These are phyloP conservation scores for Fraxinus quadrangulata DNA, from an alignment of 257 asterid species.

Conservation along the genomic window DNA sequence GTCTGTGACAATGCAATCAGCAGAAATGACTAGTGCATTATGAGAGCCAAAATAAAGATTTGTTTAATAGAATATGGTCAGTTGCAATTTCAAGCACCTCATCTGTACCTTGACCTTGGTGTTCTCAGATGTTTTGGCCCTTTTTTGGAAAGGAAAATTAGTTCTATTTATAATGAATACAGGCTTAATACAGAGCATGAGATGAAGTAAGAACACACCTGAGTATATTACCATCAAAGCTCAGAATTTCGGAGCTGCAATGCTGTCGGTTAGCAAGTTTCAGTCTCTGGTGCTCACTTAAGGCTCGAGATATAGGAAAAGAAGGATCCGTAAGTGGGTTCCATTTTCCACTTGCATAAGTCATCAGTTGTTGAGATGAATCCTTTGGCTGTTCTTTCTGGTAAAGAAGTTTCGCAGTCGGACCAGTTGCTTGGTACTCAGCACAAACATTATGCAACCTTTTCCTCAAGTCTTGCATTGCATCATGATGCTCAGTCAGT, in stretches of 20 bases:
- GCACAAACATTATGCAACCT: slow-evolving; percentile 77
- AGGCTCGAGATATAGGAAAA: slow-evolving; percentile 46
- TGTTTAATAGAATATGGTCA: not conserved
- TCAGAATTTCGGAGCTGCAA: slow-evolving; percentile 77
- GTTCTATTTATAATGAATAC: slow-evolving; percentile 13
- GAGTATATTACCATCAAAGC: slow-evolving; percentile 90
- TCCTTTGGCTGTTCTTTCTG: slow-evolving; percentile 82
- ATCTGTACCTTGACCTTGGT: not conserved
- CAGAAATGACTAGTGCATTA: not conserved
- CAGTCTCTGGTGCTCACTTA: slow-evolving; percentile 78
- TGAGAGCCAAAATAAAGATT: not conserved
- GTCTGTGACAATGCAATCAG: not conserved
- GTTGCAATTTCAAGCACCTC: not conserved
- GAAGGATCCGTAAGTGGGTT: slow-evolving; percentile 73
- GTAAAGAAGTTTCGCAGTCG: slow-evolving; percentile 82
- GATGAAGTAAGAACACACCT: slow-evolving; percentile 54
- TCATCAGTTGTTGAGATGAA: slow-evolving; percentile 64
- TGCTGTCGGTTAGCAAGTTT: slow-evolving; percentile 92
- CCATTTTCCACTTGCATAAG: slow-evolving; percentile 99
- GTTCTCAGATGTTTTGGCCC: not conserved
- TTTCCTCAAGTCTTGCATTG: slow-evolving; percentile 84
- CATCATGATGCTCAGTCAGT: slow-evolving; percentile 73
- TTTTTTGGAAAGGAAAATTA: not conserved
- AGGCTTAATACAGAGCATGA: not conserved
- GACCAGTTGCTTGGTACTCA: slow-evolving; percentile 88